Evolutionary conservation across 2,329 filamentous ascomycete genomes (phyloP), one percentile per base, ranked within the genome.

Genomic region (Cercospora sojina): DNA sequence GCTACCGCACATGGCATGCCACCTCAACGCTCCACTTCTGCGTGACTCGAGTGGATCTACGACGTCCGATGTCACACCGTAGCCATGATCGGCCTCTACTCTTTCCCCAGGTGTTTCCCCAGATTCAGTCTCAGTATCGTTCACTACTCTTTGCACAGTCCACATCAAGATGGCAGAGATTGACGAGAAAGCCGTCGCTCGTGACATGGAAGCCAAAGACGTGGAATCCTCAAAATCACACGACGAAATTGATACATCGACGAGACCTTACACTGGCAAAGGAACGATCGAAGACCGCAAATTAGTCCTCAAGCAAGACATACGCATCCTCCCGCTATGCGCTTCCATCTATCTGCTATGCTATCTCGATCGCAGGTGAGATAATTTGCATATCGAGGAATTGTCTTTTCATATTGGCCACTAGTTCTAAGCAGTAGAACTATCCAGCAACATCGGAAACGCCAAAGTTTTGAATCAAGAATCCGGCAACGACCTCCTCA

Each of bases 261-360:
- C 53, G 10, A 31, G 29, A 16, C 53, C 53, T 2, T 57, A 57
- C n/a, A 57, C 58, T 8, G 62, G 59, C 13, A 47, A 38, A 64
- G 62, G 64, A 16, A 66, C 61, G 2, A 38, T 55, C 38, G 62
- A 60, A 53, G 67, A 71, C 16, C 59, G 67, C 53, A 59, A 65
- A 5, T 53, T 72, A 23, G 59, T 72, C 7, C 64, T 67, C 32
- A 73, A 74, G 56, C 87, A 90, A 72, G 89, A 91, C 74, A 66
- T 85, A 18, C 83, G 85, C 63, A 88, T 91, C 64, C 79, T 90
- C 13, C 88, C 89, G 1, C 78, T 90, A 13, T 86, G 83, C n/a
- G 85, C 86, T 6, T 79, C 77, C 61, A 88, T 91, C 59, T 91
- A 90, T 75, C 82, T 91, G 55, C 82, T 91, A 23, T 89, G 86